Conservation (phyloP, 2,329 filamentous ascomycete species). For the Nannizziopsis barbatae region DNA sequence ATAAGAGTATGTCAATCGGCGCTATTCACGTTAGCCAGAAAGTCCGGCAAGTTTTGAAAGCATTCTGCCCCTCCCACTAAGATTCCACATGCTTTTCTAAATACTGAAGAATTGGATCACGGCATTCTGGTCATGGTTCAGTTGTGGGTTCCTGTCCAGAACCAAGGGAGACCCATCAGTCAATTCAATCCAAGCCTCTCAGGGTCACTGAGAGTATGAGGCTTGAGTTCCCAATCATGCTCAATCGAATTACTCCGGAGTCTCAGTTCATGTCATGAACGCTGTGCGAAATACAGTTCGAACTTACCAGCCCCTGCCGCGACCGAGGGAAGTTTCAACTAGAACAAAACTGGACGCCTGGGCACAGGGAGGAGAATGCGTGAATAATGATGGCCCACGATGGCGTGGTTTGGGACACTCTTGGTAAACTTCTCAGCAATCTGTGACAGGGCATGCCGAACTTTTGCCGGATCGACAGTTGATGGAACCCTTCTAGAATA, state of each 20-base stretch:
- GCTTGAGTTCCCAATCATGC: slow-evolving; percentile 4
- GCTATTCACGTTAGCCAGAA: slow-evolving; percentile 8
- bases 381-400: background rate
- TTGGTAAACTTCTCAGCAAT: too few relatives aligned
- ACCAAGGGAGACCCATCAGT: slow-evolving; percentile 1
- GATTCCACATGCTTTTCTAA: slow-evolving; percentile 8
- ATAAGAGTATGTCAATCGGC: slow-evolving; percentile 7
- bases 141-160: too few relatives aligned
- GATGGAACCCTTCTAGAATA: slow-evolving; percentile 9
- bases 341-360: background rate
- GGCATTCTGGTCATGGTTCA: background rate
- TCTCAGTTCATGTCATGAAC: slow-evolving; percentile 7
- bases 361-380: background rate
- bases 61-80: background rate
- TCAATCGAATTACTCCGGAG: slow-evolving; percentile 4
- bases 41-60: slow-evolving; percentile 8
- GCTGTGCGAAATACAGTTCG: background rate
- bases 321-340: background rate
- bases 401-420: too few relatives aligned
- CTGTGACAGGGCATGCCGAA: too few relatives aligned
- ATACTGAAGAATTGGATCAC: background rate
- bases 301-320: slow-evolving; percentile 1
- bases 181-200: slow-evolving; percentile 7
- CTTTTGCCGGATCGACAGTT: background rate
- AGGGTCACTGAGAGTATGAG: background rate